A percentile compares a stretch with the other conserved stretches of the same genome.
Evolutionary conservation across 2,329 filamentous ascomycete species (phyloP).

Genomic region (Penicillium sp.): DNA sequence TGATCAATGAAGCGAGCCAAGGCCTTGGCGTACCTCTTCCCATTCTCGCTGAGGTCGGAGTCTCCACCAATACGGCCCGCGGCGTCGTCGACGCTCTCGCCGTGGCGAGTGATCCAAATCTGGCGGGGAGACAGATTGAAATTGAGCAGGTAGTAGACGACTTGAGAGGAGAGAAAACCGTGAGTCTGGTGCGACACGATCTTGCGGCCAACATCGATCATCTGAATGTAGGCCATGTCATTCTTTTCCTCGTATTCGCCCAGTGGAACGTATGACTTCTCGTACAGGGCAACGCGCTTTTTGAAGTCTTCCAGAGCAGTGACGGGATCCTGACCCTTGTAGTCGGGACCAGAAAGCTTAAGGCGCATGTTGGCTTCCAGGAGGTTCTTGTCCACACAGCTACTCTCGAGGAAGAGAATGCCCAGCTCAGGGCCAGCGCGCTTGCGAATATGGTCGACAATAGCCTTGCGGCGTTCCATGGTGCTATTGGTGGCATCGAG

Average conservation of each 20-base stretch:
- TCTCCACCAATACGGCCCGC: constrained; percentile 89
- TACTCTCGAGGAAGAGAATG: constrained; percentile 92
- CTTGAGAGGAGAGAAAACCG: constrained; percentile 88
- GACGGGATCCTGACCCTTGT: constrained; percentile 86
- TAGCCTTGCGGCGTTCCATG: constrained; percentile 74
- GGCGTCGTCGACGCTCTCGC: constrained; percentile 85
- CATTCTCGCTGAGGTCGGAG: constrained; percentile 78
- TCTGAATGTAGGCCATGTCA: constrained; percentile 92
- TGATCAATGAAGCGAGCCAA: constrained; percentile 81
- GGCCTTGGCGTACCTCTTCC: constrained; percentile 74
- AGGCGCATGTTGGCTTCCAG: constrained; percentile 96
- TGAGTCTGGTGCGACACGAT: constrained; percentile 86
- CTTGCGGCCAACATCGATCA: constrained; percentile 97
- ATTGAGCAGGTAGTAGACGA: constrained; percentile 91
- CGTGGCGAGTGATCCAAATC: constrained; percentile 97
- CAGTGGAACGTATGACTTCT: constrained; percentile 88
- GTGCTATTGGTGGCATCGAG: constrained; percentile 98
- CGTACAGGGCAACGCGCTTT: constrained; percentile 86
- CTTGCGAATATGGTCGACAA: constrained; percentile 80
- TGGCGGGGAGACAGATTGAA: constrained; percentile 95
- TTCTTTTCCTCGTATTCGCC: constrained; percentile 89
- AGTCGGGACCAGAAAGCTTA: constrained; percentile 94
- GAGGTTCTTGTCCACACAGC: constrained; percentile 80
- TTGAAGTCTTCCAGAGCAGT: constrained; percentile 89
- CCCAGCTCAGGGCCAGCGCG: constrained; percentile 83